phyloP scores from a whole-genome alignment of 140 eudicot species.

The Ambrosia hybrid region DNA sequence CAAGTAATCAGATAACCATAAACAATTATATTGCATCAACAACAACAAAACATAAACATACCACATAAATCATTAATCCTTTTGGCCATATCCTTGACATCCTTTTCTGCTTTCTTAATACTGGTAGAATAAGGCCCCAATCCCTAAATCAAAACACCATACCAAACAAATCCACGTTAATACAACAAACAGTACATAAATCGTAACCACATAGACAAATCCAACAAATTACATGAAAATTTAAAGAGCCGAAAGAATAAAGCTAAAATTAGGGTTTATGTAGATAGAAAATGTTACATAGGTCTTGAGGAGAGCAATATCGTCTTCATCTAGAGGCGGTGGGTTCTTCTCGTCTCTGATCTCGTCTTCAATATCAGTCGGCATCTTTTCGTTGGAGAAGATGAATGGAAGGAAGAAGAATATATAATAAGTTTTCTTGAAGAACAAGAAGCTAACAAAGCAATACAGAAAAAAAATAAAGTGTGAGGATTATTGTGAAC shows the following conservation, averaged over 20 bases:
- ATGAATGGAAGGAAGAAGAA: not conserved
- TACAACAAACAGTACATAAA: not conserved
- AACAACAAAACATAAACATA: constrained; percentile 27
- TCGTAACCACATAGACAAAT: not conserved
- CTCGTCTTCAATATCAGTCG: constrained; percentile 70
- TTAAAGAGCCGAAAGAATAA: not conserved
- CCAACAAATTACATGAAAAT: no score
- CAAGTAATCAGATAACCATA: not conserved
- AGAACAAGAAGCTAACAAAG: not conserved
- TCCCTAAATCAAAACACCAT: constrained; percentile 49
- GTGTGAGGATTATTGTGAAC: not conserved
- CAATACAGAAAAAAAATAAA: not conserved
- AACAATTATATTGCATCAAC: not conserved
- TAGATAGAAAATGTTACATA: constrained; percentile 39
- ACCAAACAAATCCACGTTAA: not conserved
- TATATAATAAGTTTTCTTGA: constrained; percentile 16
- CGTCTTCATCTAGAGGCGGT: constrained; percentile 84
- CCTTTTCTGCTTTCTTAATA: constrained; percentile 86
- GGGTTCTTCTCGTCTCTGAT: constrained; percentile 97
- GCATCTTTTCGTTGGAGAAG: constrained; percentile 39
- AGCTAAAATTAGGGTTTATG: constrained; percentile 28
- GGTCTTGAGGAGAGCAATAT: constrained; percentile 84
- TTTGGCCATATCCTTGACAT: constrained; percentile 89
- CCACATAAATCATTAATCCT: constrained; percentile 89
- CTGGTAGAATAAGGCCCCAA: constrained; percentile 86